Percentiles rank a stretch among this genome's conserved stretches.
Conservation (phyloP, 192 early-diverging fungal genomes). For the Podila clonocystis region DNA sequence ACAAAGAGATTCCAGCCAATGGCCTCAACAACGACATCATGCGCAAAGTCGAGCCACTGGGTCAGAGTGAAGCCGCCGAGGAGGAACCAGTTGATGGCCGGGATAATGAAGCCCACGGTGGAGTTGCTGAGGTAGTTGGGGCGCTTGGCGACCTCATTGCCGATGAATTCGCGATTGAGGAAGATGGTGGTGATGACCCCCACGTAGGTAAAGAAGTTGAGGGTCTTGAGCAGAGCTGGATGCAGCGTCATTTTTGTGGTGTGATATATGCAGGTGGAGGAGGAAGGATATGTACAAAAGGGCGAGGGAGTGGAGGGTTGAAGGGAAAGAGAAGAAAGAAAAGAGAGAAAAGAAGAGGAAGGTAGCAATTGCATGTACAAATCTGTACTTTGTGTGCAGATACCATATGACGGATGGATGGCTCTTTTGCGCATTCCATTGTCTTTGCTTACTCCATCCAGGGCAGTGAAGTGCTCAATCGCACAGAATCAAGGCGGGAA, state of each 20-base stretch:
- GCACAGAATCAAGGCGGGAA: no score
- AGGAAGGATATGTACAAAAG: neutral
- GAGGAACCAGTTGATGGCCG: constrained; percentile 38
- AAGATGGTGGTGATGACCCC: constrained; percentile 23
- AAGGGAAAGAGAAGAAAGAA: constrained; percentile 10
- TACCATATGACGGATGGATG: no score
- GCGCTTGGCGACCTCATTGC: neutral
- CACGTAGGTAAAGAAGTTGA: constrained; percentile 37
- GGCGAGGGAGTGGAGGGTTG: neutral
- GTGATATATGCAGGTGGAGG: neutral
- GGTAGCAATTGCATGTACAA: neutral
- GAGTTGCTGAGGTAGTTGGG: constrained; percentile 40
- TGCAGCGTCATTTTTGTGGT: constrained; percentile 12
- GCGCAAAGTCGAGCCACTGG: constrained; percentile 48
- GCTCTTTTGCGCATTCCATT: no score
- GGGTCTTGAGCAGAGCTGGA: constrained; percentile 34
- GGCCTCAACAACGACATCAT: constrained; percentile 48
- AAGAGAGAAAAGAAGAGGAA: neutral
- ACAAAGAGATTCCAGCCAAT: constrained; percentile 33
- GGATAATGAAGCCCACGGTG: constrained; percentile 28
- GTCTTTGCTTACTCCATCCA: no score
- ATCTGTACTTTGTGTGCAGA: no score
- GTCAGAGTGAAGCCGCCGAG: constrained; percentile 35
- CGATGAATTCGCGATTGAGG: constrained; percentile 23
- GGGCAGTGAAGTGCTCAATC: no score